Percentiles rank a stretch among this genome's conserved stretches.
These are phyloP conservation scores for Chenopodium album DNA, from an alignment of 148 eudicot species.

Conservation along the genomic window DNA sequence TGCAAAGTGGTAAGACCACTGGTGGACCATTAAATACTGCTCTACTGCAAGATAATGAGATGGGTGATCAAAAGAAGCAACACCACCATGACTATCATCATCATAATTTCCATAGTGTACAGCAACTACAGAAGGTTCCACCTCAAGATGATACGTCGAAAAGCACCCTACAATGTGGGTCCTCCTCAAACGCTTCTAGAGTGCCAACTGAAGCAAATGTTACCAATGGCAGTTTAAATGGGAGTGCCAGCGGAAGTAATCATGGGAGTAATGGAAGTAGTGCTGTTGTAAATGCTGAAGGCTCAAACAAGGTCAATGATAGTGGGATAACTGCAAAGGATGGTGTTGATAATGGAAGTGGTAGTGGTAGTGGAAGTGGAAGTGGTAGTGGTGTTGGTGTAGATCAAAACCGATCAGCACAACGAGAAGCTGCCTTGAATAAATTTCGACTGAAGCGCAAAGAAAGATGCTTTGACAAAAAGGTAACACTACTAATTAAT, in stretches of 20 bases:
- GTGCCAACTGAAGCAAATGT: conserved; percentile 42
- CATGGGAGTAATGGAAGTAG: conserved; percentile 57
- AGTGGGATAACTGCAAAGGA: conserved; percentile 42
- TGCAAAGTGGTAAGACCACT: conserved; percentile 24
- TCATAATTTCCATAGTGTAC: conserved; percentile 44
- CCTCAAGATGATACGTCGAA: conserved; percentile 36
- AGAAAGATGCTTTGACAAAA: conserved; percentile 70
- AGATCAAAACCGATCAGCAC: conserved; percentile 45
- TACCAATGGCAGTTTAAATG: conserved; percentile 48
- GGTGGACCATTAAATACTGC: conserved; percentile 24
- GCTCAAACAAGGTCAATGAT: conserved; percentile 36
- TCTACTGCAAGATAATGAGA: conserved; percentile 19
- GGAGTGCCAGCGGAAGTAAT: conserved; percentile 75
- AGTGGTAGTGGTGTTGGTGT: conserved; percentile 45
- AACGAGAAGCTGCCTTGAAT: conserved; percentile 56
- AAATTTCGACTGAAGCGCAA: conserved; percentile 64
- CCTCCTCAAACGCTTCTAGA: conserved; percentile 37
- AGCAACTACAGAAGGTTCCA: conserved; percentile 36
- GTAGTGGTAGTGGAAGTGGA: conserved; percentile 38
- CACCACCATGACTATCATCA: conserved; percentile 61
- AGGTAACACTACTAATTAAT: conserved; percentile 37
- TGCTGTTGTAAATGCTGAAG: conserved; percentile 39
- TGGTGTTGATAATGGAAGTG: conserved; percentile 32
- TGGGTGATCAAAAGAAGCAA: conserved; percentile 36
- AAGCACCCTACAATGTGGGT: conserved; percentile 36